Conservation (phyloP, 2,329 filamentous ascomycete genomes). For the Bisporella sp. region DNA sequence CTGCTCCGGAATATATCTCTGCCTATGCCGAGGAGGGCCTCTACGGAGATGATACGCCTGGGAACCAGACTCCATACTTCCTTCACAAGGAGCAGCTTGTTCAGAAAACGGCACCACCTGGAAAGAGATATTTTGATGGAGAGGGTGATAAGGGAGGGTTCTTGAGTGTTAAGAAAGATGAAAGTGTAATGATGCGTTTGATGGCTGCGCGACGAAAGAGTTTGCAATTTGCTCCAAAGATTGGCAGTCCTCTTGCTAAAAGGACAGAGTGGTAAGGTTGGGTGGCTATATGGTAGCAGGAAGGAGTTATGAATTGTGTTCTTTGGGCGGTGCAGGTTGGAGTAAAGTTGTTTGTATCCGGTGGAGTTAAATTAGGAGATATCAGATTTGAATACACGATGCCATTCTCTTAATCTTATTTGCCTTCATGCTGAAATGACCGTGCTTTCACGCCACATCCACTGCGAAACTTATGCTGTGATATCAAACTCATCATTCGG, state of each 20-base stretch:
- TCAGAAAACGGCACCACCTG: constrained; percentile 26
- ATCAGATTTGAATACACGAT: too few species aligned
- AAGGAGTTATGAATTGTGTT: neutral
- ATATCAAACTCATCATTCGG: too few species aligned
- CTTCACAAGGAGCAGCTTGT: constrained; percentile 23
- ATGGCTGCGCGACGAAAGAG: constrained; percentile 71
- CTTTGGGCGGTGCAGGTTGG: neutral
- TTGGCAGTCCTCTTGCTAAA: constrained; percentile 63
- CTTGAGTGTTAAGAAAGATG: constrained; percentile 44
- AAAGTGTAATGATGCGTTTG: constrained; percentile 38
- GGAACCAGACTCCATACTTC: constrained; percentile 25
- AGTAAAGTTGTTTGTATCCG: neutral
- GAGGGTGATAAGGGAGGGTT: constrained; percentile 25
- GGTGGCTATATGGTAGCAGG: neutral
- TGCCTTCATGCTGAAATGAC: too few species aligned
- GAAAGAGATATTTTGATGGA: constrained; percentile 18
- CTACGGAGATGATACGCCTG: constrained; percentile 23
- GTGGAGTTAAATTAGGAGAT: neutral
- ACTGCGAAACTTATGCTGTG: too few species aligned
- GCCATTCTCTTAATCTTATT: too few species aligned
- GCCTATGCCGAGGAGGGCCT: constrained; percentile 24
- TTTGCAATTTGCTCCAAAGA: constrained; percentile 67
- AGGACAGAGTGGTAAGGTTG: constrained; percentile 9
- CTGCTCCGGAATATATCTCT: constrained; percentile 23
- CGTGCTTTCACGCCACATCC: too few species aligned